Evolutionary conservation across 1,139 yeast species (phyloP).

Genomic region (Suhomyces wounanorum): DNA sequence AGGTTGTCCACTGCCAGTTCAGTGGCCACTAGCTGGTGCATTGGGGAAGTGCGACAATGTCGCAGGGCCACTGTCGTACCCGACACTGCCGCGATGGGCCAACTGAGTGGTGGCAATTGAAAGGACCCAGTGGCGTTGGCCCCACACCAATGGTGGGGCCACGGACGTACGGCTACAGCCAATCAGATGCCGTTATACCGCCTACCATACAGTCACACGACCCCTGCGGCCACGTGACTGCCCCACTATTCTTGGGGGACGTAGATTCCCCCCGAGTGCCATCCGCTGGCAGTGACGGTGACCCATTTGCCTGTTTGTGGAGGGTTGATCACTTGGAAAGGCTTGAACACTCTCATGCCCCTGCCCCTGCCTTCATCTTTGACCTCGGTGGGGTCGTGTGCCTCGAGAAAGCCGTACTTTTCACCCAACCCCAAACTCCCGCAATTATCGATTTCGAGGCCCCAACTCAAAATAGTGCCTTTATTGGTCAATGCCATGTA

Average conservation of each 20-base stretch:
- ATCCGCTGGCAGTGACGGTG: conserved; percentile 72
- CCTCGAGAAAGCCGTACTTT: conserved; percentile 27
- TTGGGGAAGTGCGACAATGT: not conserved
- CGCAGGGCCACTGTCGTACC: not conserved
- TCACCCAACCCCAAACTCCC: conserved; percentile 74
- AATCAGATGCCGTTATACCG: conserved; percentile 1
- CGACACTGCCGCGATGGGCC: not conserved
- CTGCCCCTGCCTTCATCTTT: conserved; percentile 32
- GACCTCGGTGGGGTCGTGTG: conserved; percentile 15
- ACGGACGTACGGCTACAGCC: not conserved
- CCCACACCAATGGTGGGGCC: not conserved
- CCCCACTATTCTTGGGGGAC: conserved; percentile 17
- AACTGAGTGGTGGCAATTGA: not conserved
- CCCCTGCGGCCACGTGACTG: not conserved
- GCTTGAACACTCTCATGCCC: conserved; percentile 47
- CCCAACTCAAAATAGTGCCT: conserved; percentile 73
- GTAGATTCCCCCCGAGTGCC: conserved; percentile 69
- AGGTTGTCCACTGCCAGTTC: not conserved
- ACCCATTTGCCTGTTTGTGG: conserved; percentile 42
- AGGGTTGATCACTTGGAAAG: conserved; percentile 40
- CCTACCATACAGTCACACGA: too few species aligned
- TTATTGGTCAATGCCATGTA: conserved; percentile 58
- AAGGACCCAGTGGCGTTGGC: not conserved
- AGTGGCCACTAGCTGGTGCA: not conserved
- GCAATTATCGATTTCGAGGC: conserved; percentile 59